These are phyloP conservation scores for Circinella minor DNA, from an alignment of 371 early-diverging fungal genomes.

Conservation along the genomic window DNA sequence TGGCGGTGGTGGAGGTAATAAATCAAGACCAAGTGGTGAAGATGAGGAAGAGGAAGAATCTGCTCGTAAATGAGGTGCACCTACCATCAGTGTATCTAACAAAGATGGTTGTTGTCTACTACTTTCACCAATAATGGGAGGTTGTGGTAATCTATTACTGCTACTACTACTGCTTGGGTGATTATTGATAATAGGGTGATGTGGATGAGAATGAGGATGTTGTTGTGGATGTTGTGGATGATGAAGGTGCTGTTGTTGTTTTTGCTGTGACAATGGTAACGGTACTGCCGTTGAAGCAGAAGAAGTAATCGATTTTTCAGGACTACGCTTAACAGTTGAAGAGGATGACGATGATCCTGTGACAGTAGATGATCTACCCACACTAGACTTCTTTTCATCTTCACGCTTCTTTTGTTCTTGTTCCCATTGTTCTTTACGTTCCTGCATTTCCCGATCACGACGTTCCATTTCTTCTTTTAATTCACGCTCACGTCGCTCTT, in stretches of 20 bases:
- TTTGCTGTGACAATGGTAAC: neutral
- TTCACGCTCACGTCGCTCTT: conserved; percentile 32
- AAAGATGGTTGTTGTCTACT: conserved; percentile 15
- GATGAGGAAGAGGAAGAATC: conserved; percentile 1
- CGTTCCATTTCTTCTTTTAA: conserved; percentile 27
- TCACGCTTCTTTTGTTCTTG: conserved; percentile 12
- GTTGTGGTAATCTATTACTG: neutral
- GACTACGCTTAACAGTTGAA: neutral
- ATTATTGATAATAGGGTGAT: neutral
- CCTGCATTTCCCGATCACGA: conserved; percentile 35
- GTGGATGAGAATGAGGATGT: neutral
- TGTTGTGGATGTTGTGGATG: neutral
- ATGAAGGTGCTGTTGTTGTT: no score
- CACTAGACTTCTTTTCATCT: neutral
- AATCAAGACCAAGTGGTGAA: conserved; percentile 5
- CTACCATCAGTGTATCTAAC: conserved; percentile 20
- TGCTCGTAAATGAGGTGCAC: neutral
- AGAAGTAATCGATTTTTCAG: neutral
- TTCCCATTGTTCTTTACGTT: conserved; percentile 31
- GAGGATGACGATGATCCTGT: neutral
- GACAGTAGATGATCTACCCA: neutral
- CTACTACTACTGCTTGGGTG: neutral
- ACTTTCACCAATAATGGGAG: neutral
- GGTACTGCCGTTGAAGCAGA: neutral
- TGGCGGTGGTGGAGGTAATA: conserved; percentile 13